Evolutionary conservation across 2,329 filamentous ascomycete genomes (phyloP).

Genomic region (Colletotrichum horii): DNA sequence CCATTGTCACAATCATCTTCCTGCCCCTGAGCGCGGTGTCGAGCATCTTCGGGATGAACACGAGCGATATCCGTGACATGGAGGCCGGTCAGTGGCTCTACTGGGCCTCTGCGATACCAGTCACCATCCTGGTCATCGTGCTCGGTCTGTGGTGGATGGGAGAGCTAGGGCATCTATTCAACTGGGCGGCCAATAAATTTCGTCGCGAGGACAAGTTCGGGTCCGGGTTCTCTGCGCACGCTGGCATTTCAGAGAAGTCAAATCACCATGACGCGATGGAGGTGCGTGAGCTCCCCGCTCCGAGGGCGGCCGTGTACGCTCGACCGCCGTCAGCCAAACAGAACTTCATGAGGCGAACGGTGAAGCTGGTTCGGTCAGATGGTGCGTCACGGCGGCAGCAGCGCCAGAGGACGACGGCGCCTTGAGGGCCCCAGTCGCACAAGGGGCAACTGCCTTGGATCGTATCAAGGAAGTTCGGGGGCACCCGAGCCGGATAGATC

Average conservation of each 20-base stretch:
- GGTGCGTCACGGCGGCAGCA: neutral
- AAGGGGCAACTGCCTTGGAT: constrained; percentile 1
- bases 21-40: constrained; percentile 51
- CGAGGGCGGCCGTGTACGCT: neutral
- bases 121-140: constrained; percentile 46
- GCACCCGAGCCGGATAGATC: neutral
- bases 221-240: neutral
- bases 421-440: neutral
- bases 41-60: constrained; percentile 60
- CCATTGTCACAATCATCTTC: constrained; percentile 54
- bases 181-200: constrained; percentile 20
- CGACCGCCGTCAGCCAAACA: neutral
- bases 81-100: constrained; percentile 53
- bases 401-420: neutral
- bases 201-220: neutral
- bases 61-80: constrained; percentile 54
- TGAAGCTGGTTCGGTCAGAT: neutral
- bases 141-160: constrained; percentile 48
- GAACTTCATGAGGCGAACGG: constrained; percentile 27
- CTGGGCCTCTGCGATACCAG: constrained; percentile 53
- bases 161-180: constrained; percentile 40
- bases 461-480: neutral
- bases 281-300: neutral
- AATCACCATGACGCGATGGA: neutral
- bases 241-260: neutral